Evolutionary conservation across 2,329 filamentous ascomycete genomes (phyloP), one percentile per base, ranked within the genome.

Genomic region (Fusarium sulawesiense): DNA sequence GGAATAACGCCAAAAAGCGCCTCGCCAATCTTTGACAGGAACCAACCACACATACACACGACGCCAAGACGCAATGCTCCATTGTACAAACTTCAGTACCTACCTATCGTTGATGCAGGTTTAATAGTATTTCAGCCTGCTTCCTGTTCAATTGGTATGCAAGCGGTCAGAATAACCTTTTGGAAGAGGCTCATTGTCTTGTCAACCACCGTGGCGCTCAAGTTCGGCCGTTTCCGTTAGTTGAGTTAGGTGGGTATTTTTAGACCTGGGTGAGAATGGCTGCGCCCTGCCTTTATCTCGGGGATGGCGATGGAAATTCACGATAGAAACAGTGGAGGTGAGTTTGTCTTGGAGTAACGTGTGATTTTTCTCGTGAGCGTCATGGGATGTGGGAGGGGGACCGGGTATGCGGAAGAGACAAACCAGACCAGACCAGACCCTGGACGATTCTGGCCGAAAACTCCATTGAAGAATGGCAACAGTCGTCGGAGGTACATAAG

Each of bases 101-200:
- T 27, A 10, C 23, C 32, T 27, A 5, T 27, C 20, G 20, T 60
- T 11, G 6, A 41, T 51, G 40, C n/a, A 6, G 10, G 32, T 46
- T 34, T 44, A 48, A 37, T 37, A 10, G 2, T 37, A n/a, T 20
- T 41, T 41, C 23, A 41, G 16, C 32, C 49, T 27, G 6, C 3
- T n/a, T 25, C 10, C 13, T 34, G 18, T 16, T 16, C 12, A 23
- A 20, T 8, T 41, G 40, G 6, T 11, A 51, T 50, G 53, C 32
- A 65, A 65, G 20, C 41, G 10, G 60, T 42, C 30, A 20, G 13
- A 56, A 42, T 51, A 59, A 30, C n/a, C 18, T 58, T 64, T 34
- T 20, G 4, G 14, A 32, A 21, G 41, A 63, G 56, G 8, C 27
- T 30, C 14, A 64, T 56, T 51, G 25, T 41, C 41, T n/a, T 25